These are phyloP conservation scores for Tetracladium setigerum DNA, from an alignment of 495 filamentous ascomycete species.

Conservation along the genomic window DNA sequence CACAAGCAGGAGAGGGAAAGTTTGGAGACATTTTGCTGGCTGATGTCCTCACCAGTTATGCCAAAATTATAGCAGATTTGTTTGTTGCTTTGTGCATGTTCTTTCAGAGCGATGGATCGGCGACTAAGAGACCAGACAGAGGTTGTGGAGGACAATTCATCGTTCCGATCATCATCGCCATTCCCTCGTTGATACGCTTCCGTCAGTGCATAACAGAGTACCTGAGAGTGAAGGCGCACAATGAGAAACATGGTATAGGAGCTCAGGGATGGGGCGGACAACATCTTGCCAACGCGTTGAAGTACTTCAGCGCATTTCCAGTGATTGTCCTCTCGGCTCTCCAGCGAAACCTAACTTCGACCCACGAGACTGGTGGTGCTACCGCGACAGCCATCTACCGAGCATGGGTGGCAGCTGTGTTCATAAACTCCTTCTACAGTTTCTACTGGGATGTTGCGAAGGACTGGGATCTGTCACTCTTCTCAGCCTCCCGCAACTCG, in stretches of 20 bases:
- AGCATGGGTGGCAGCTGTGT: slow-evolving; percentile 51
- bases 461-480: slow-evolving; percentile 94
- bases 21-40: slow-evolving; percentile 94
- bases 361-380: slow-evolving; percentile 32
- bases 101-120: slow-evolving; percentile 53
- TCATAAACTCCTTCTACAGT: slow-evolving; percentile 80
- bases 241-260: slow-evolving; percentile 27
- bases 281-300: slow-evolving; percentile 86
- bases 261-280: slow-evolving; percentile 60
- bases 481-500: slow-evolving; percentile 43
- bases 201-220: slow-evolving; percentile 91
- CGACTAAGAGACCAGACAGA: slow-evolving; percentile 74
- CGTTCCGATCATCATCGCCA: slow-evolving; percentile 71
- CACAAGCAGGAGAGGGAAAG: slow-evolving; percentile 71
- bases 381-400: slow-evolving; percentile 33
- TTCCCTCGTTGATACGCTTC: slow-evolving; percentile 79
- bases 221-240: slow-evolving; percentile 54
- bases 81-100: slow-evolving; percentile 89
- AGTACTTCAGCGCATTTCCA: slow-evolving; percentile 88
- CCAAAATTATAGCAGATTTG: slow-evolving; percentile 85
- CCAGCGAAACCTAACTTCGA: slow-evolving; percentile 54
- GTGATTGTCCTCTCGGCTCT: slow-evolving; percentile 73
- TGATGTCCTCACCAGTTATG: slow-evolving; percentile 89
- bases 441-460: slow-evolving; percentile 98
- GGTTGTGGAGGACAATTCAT: slow-evolving; percentile 66